Base-by-base conservation (phyloP, 495 filamentous ascomycete genomes). In the Penicillium coffeae region DNA sequence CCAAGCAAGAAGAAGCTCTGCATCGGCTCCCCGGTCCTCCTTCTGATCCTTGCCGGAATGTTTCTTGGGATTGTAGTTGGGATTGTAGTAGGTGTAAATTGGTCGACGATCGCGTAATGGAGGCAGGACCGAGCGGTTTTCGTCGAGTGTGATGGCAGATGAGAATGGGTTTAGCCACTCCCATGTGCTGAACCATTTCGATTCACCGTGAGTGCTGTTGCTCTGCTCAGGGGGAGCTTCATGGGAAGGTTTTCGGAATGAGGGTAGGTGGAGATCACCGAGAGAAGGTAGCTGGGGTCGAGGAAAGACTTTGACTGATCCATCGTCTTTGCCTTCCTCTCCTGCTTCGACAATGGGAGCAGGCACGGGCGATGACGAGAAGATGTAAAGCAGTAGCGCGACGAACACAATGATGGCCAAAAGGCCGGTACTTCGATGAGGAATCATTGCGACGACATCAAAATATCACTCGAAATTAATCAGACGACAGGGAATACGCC, bases 41-140 rank as follows among this genome's bases (percentile, higher is more conserved):
- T 76, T 72, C 36, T 82, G 80, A 53, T 82, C 80, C 52, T 85
- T 76, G 45, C 77, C 61, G 6, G 19, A 51, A 40, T 51, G 40
- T 41, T 64, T 61, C 19, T 55, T 64, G 5, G 58, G 60, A 13
- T 64, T 64, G 21, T 56, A 64, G 44, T 76, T 81, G 16, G 79
- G 69, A 54, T 96, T 89, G 60, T 95, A 95, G 65, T 89, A 98
- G 42, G 91, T 95, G 66, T 96, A 97, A 37, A 97, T 82, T n/a
- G 83, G 79, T 14, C 86, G 82, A 22, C 92, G 80, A 32, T 81
- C 70, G 18, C 53, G 62, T n/a, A 90, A 65, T 3, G 90, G 86
- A 47, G 93, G 93, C 3, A 98, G 83, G 47, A 96, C 82, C n/a
- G 87, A 84, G 38, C 90, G 77, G 51, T 84, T 82, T 67, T 95